Evolutionary conservation across 176 grass and related monocot species (phyloP).

Genomic region (Oryza glumipatula): DNA sequence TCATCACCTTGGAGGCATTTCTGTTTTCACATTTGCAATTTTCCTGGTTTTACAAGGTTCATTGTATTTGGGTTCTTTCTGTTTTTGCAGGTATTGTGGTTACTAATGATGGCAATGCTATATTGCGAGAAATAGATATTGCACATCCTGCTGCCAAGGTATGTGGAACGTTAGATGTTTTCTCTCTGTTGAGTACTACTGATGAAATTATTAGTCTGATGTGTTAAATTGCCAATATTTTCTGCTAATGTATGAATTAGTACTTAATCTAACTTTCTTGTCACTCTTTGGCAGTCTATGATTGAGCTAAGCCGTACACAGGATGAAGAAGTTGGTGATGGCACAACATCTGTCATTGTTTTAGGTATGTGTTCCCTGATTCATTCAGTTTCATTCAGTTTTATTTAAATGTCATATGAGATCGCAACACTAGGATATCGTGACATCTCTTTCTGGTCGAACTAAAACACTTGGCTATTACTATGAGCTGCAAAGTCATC

Average conservation of each 20-base stretch:
- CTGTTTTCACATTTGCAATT: background rate
- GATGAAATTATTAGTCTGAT: background rate
- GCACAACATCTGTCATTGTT: conserved; percentile 99
- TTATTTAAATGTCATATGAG: background rate
- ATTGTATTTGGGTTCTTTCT: conserved; percentile 30
- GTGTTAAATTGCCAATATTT: background rate
- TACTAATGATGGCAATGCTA: conserved; percentile 98
- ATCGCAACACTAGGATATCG: conserved; percentile 7
- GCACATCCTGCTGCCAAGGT: conserved; percentile 98
- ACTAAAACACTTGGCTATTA: conserved; percentile 4
- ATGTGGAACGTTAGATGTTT: conserved; percentile 3
- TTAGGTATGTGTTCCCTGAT: conserved; percentile 56
- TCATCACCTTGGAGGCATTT: background rate
- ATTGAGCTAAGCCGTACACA: conserved; percentile 99
- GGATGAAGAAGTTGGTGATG: conserved; percentile 99
- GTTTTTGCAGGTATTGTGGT: conserved; percentile 81
- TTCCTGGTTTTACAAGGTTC: conserved; percentile 1
- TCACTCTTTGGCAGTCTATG: conserved; percentile 63
- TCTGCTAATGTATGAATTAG: background rate
- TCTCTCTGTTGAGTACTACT: background rate
- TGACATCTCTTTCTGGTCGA: background rate
- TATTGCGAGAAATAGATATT: conserved; percentile 91
- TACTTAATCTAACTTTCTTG: background rate
- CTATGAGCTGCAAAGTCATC: background rate
- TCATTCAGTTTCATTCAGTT: background rate